Evolutionary conservation across 2,329 filamentous ascomycete species (phyloP).

Genomic region (Phoma sp.): DNA sequence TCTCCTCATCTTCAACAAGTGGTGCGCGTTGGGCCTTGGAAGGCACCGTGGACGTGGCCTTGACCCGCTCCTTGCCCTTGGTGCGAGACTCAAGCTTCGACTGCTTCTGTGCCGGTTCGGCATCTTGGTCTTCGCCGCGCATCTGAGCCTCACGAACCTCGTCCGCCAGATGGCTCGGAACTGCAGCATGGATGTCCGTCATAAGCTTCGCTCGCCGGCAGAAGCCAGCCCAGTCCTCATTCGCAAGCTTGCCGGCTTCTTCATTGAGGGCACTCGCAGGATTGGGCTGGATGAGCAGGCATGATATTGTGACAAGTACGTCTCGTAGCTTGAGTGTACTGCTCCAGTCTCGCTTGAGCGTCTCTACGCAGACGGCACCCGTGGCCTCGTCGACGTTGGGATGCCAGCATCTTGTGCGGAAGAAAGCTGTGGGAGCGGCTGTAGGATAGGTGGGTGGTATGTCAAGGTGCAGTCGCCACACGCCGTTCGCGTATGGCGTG

Average conservation of each 20-base stretch:
- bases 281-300: constrained; percentile 68
- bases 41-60: constrained; percentile 20
- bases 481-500: constrained; percentile 64
- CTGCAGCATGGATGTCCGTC: constrained; percentile 66
- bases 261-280: constrained; percentile 69
- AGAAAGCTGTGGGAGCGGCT: constrained; percentile 62
- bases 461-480: constrained; percentile 66
- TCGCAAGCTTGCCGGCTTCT: constrained; percentile 63
- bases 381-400: constrained; percentile 69
- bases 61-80: constrained; percentile 34
- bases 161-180: constrained; percentile 54
- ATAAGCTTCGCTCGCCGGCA: constrained; percentile 64
- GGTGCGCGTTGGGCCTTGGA: constrained; percentile 28
- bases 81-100: constrained; percentile 25
- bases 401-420: constrained; percentile 68
- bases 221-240: constrained; percentile 64
- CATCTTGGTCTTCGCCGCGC: constrained; percentile 58
- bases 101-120: constrained; percentile 18
- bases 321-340: constrained; percentile 63
- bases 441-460: constrained; percentile 65
- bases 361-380: constrained; percentile 69
- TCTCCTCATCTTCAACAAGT: constrained; percentile 44
- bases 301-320: constrained; percentile 65
- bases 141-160: constrained; percentile 61
- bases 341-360: constrained; percentile 69